phyloP scores from a whole-genome alignment of 805 yeast species.

The Candida maris region DNA sequence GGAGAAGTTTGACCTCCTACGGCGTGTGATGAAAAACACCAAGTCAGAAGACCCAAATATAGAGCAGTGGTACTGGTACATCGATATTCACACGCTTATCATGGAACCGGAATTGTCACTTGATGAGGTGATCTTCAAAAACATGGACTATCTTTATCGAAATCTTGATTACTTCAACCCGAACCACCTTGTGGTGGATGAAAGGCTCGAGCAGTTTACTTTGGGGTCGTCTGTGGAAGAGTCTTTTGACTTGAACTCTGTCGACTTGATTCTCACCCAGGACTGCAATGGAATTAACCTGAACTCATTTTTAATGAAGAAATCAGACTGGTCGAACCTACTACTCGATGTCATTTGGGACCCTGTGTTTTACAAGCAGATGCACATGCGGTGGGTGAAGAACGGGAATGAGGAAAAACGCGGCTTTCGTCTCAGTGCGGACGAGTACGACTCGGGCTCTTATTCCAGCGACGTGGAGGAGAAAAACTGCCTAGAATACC shows the following conservation, averaged over 20 bases:
- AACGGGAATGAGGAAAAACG: slow-evolving; percentile 22
- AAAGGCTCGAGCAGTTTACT: slow-evolving; percentile 23
- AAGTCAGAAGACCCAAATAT: slow-evolving; percentile 19
- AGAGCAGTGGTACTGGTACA: slow-evolving; percentile 41
- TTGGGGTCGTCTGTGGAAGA: slow-evolving; percentile 21
- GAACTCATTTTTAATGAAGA: slow-evolving; percentile 37
- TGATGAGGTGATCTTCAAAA: slow-evolving; percentile 33
- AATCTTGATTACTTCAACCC: slow-evolving; percentile 36
- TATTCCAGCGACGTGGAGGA: slow-evolving; percentile 38
- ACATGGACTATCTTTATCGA: slow-evolving; percentile 29
- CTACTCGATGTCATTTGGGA: slow-evolving; percentile 39
- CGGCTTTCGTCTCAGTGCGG: slow-evolving; percentile 27
- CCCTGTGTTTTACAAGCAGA: slow-evolving; percentile 37
- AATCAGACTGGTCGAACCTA: slow-evolving; percentile 36
- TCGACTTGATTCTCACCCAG: slow-evolving; percentile 37
- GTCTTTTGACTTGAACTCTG: slow-evolving; percentile 28
- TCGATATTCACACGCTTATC: slow-evolving; percentile 37
- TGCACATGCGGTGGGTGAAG: slow-evolving; percentile 32
- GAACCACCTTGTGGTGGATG: slow-evolving; percentile 30
- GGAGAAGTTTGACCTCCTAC: slow-evolving; percentile 39
- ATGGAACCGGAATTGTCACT: slow-evolving; percentile 38
- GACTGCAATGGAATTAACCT: slow-evolving; percentile 42
- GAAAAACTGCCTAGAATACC: slow-evolving; percentile 36
- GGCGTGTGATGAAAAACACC: slow-evolving; percentile 34
- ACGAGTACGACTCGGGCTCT: slow-evolving; percentile 31